phyloP scores from a whole-genome alignment of 768 basidiomycete species.

The Amanita molliuscula region DNA sequence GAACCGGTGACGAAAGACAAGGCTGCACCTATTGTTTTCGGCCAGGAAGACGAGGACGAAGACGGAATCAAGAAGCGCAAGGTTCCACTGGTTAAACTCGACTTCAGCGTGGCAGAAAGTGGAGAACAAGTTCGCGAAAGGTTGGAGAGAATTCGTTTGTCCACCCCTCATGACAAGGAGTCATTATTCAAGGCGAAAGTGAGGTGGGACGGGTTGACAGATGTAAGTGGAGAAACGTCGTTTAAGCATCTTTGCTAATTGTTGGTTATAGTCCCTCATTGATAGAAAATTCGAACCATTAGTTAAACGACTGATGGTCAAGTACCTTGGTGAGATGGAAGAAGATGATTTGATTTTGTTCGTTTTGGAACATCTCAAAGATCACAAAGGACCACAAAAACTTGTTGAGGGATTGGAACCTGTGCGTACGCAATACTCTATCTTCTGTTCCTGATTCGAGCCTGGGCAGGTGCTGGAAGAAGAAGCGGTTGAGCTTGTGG shows the following conservation, averaged over 20 bases:
- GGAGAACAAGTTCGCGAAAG: conserved; percentile 72
- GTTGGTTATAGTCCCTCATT: conserved; percentile 51
- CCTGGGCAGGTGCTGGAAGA: conserved; percentile 76
- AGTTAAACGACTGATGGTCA: conserved; percentile 72
- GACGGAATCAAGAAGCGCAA: conserved; percentile 77
- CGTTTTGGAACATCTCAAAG: conserved; percentile 85
- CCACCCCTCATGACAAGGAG: conserved; percentile 72
- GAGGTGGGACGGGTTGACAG: conserved; percentile 84
- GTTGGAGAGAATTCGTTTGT: conserved; percentile 64
- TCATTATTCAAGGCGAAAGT: conserved; percentile 76
- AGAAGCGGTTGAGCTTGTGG: conserved; percentile 73
- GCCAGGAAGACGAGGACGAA: conserved; percentile 80
- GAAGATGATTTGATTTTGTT: conserved; percentile 94
- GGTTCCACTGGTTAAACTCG: conserved; percentile 80
- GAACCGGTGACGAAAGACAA: conserved; percentile 36
- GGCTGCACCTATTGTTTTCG: conserved; percentile 47
- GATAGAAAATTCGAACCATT: conserved; percentile 82
- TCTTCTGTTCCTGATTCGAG: not conserved
- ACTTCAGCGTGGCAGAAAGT: conserved; percentile 76
- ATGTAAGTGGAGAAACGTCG: conserved; percentile 44
- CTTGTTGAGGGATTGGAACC: conserved; percentile 86
- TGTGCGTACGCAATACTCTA: conserved; percentile 40
- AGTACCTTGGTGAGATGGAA: conserved; percentile 85
- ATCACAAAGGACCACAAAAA: conserved; percentile 78
- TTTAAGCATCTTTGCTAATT: conserved; percentile 10